Conservation (phyloP, 2,329 filamentous ascomycete species). For the Aspergillus melleus region DNA sequence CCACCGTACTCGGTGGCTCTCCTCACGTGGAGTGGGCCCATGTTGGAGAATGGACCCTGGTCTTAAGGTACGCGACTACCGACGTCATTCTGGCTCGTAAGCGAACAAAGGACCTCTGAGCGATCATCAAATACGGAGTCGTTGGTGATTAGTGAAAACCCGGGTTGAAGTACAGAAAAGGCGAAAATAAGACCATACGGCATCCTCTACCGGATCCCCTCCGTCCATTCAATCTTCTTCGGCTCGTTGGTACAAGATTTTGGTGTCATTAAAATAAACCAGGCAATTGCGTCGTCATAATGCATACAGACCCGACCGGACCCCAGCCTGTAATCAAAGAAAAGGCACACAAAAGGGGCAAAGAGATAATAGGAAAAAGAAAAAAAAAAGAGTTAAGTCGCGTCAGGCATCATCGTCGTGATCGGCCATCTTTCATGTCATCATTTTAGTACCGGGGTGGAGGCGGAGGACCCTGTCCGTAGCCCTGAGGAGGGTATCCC, state of each 20-base stretch:
- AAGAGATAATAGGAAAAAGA: not conserved
- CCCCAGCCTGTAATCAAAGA: not conserved
- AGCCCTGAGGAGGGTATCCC: constrained; percentile 22
- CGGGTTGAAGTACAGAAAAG: not conserved
- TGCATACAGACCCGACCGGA: not conserved
- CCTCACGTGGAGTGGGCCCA: no score
- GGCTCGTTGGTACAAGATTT: not conserved
- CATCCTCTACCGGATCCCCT: not conserved
- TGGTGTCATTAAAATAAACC: not conserved
- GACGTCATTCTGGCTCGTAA: no score
- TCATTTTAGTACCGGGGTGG: constrained; percentile 27
- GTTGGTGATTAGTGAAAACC: not conserved
- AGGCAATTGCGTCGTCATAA: not conserved
- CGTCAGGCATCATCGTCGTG: constrained; percentile 10
- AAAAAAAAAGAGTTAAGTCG: not conserved
- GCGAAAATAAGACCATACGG: not conserved
- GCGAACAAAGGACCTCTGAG: not conserved
- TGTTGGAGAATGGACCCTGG: no score
- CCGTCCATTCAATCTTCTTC: not conserved
- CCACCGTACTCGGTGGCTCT: no score
- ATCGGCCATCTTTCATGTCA: not conserved
- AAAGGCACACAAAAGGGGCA: not conserved
- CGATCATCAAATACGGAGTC: not conserved
- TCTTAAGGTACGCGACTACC: no score
- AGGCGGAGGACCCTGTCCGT: constrained; percentile 22